Percentiles rank a stretch among this genome's conserved stretches.
These are phyloP conservation scores for Tuctoria greenei DNA, from an alignment of 176 grass and related monocot species.

Conservation along the genomic window DNA sequence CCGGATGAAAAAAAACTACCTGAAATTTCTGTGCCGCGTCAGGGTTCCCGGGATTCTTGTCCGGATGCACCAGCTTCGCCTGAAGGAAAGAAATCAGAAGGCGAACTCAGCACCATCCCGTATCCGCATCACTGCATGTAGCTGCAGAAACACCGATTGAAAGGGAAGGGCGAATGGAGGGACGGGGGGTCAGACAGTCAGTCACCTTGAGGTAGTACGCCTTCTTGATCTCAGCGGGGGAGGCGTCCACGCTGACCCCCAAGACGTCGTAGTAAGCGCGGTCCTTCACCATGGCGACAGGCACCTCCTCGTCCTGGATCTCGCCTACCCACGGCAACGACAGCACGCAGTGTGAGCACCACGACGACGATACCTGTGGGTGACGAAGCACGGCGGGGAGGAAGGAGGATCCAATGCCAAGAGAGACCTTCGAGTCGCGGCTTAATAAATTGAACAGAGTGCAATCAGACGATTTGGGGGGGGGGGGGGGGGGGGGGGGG, in stretches of 20 bases:
- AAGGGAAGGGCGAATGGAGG: too few relatives aligned
- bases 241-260: constrained; percentile 3
- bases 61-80: constrained; percentile 87
- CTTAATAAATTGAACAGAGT: not conserved
- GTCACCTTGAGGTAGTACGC: constrained; percentile 64
- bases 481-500: too few relatives aligned
- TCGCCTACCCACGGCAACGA: not conserved
- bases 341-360: not conserved
- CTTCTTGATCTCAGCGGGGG: constrained; percentile 49
- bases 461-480: not conserved
- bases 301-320: constrained; percentile 21
- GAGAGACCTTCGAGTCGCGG: not conserved
- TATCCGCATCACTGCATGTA: not conserved
- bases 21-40: constrained; percentile 88
- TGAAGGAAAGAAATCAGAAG: constrained; percentile 38
- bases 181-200: not conserved
- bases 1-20: constrained; percentile 27
- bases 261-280: constrained; percentile 67
- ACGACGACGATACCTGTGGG: not conserved
- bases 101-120: not conserved
- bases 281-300: constrained; percentile 89
- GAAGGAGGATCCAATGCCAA: not conserved
- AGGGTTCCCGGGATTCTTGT: constrained; percentile 91
- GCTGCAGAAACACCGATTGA: not conserved
- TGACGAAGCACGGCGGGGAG: not conserved